Conservation (phyloP, 108 stramenopile species). For the Nitzschia sp. region DNA sequence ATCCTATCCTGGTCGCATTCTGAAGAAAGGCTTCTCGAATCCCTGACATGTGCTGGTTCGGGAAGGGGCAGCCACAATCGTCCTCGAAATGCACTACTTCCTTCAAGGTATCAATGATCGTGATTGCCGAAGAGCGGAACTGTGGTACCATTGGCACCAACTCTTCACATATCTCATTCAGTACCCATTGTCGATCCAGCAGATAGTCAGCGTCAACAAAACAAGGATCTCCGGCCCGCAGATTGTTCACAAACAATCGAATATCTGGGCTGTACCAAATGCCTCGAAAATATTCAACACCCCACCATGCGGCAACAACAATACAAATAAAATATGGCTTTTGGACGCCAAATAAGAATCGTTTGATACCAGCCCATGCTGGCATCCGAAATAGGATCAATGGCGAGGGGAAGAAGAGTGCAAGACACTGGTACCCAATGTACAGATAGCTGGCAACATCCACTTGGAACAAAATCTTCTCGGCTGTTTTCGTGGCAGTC, state of each 20-base stretch:
- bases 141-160: background rate
- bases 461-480: background rate
- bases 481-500: background rate
- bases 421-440: background rate
- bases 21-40: background rate
- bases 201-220: background rate
- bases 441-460: background rate
- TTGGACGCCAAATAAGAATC: background rate
- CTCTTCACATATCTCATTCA: background rate
- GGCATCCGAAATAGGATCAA: background rate
- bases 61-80: background rate
- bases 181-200: background rate
- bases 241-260: background rate
- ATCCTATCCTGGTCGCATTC: background rate
- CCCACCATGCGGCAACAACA: background rate
- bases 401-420: background rate
- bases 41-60: background rate
- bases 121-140: background rate
- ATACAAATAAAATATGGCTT: background rate
- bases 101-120: background rate
- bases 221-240: background rate
- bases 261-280: background rate
- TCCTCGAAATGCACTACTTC: background rate
- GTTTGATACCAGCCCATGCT: background rate
- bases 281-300: background rate